These are phyloP conservation scores for Adansonia rubrostipa DNA, from an alignment of 441 rosid genomes.

Conservation along the genomic window DNA sequence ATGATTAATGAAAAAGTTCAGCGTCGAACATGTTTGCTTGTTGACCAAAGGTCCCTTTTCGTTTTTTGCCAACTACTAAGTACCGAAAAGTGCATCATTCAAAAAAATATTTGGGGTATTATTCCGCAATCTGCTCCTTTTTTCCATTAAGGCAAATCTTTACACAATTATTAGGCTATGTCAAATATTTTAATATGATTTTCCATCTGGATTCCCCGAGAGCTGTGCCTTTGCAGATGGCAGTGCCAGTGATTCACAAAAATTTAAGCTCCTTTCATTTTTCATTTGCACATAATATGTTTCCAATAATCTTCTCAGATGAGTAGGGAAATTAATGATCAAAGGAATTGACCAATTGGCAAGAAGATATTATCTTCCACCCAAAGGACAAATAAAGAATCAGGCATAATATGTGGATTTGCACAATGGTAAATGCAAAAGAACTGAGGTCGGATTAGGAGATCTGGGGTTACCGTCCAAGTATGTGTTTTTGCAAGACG, in stretches of 20 bases:
- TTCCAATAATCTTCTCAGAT: background rate
- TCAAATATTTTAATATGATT: background rate
- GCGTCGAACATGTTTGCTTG: no score
- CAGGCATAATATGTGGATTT: background rate
- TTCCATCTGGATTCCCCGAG: background rate
- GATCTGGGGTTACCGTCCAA: slow-evolving; percentile 44
- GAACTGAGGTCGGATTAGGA: background rate
- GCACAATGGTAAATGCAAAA: slow-evolving; percentile 5
- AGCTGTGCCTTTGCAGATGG: background rate
- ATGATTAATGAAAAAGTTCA: no score
- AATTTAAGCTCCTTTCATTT: slow-evolving; percentile 2
- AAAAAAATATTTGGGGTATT: background rate
- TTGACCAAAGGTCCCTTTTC: no score
- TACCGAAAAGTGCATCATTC: background rate
- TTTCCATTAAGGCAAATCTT: background rate
- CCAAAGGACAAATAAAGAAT: no score
- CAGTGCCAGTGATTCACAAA: background rate
- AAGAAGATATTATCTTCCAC: no score
- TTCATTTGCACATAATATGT: background rate
- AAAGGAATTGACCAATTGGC: no score
- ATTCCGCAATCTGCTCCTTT: background rate
- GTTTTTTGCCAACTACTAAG: no score
- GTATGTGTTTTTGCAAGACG: slow-evolving; percentile 50
- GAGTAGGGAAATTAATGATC: background rate
- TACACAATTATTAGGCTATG: background rate